Evolutionary conservation across 805 yeast genomes (phyloP), one percentile per base, ranked within the genome.

Genomic region (Yamadazyma ubonensis): DNA sequence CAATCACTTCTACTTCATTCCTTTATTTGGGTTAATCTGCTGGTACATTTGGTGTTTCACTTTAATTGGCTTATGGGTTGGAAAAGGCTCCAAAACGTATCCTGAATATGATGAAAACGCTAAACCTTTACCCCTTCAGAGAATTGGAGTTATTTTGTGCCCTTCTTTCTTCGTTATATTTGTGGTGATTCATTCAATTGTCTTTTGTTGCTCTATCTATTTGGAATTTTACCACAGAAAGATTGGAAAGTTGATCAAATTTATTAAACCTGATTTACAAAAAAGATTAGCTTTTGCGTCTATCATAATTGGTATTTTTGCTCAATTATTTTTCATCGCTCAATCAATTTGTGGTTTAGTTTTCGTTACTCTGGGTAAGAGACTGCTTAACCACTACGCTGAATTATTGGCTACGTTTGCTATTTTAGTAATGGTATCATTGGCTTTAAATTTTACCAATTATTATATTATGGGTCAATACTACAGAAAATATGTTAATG

Each of bases 381-480:
- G 53, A 34, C 38, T 45, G 6, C 42, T 42, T 5, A 46, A 54
- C 11, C 58, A 54, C 41, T 56, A 56, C 27, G 61, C 59, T 10
- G 47, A 48, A 8, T 38, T 54, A 21, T 45, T 56, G 23, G 61
- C 58, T 8, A 46, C 51, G 5, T 57, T 57, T 43, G 59, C 54
- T 5, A 44, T 57, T n/a, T 46, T 57, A 27, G 49, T 57, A 3
- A 49, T 57, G 54, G 36, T 54, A 2, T 54, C 59, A 3, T 48
- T 57, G 28, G 53, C 55, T 2, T 47, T 57, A 29, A 57, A 57
- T 45, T 57, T 57, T 40, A 48, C 52, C 39, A 57, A 57, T 36
- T 57, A 57, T 37, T 57, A 55, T 42, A 55, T 57, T 38, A 55
- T 57, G 61, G 61, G 61, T 15, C 58, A 54, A 37, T 57, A 55